phyloP scores from a whole-genome alignment of 2,329 filamentous ascomycete species.

The Leptodontidium sp. region DNA sequence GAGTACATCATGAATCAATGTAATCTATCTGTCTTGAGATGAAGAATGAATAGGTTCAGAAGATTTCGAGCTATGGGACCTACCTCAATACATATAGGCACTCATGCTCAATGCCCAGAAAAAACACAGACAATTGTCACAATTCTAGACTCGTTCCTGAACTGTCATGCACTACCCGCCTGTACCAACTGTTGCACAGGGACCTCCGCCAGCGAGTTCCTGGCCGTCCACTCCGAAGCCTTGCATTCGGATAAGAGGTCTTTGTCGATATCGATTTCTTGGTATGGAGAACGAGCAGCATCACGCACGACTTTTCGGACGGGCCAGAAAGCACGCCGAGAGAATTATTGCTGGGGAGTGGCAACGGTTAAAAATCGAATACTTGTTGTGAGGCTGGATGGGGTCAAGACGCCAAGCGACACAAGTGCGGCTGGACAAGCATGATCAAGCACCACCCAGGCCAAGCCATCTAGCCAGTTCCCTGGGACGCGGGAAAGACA shows the following conservation, averaged over 20 bases:
- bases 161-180: not conserved
- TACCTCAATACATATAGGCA: not conserved
- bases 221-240: slow-evolving; percentile 6
- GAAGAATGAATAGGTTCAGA: not conserved
- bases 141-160: not conserved
- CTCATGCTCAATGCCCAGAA: not conserved
- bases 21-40: not conserved
- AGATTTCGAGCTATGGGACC: not conserved
- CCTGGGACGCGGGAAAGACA: not conserved
- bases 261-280: not conserved
- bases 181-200: no score
- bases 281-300: not conserved
- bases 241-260: not conserved
- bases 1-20: slow-evolving; percentile 13
- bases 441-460: slow-evolving; percentile 14
- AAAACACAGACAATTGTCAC: no score
- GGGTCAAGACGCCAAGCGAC: not conserved
- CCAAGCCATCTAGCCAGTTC: slow-evolving; percentile 14
- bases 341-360: not conserved
- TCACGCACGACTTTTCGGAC: not conserved
- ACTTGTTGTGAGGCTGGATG: not conserved
- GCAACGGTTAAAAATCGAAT: not conserved
- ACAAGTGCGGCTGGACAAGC: slow-evolving; percentile 6
- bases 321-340: not conserved
- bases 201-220: not conserved